A percentile compares a stretch with the other conserved stretches of the same genome.
phyloP scores from a whole-genome alignment of 148 eudicot species.

The Chenopodium quinoa region DNA sequence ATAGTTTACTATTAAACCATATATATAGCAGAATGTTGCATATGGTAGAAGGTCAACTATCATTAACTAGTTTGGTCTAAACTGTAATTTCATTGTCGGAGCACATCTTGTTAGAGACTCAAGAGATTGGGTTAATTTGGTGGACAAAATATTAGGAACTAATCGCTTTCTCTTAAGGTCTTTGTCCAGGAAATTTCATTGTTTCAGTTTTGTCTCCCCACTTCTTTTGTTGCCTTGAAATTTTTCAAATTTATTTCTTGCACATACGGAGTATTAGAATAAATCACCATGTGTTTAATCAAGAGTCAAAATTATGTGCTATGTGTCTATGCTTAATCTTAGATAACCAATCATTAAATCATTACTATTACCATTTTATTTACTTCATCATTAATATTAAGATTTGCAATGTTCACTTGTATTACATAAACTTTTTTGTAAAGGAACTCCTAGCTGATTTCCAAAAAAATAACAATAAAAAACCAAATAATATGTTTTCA shows the following conservation, averaged over 20 bases:
- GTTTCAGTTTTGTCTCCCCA: conserved; percentile 10
- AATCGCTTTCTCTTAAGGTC: conserved; percentile 10
- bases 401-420: not conserved
- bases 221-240: not conserved
- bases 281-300: not conserved
- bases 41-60: conserved; percentile 27
- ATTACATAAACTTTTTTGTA: not conserved
- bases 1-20: conserved; percentile 3
- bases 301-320: not conserved
- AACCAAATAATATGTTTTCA: too few relatives aligned
- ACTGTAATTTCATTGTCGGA: conserved; percentile 10
- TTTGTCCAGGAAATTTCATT: conserved; percentile 11
- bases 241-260: not conserved
- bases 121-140: not conserved
- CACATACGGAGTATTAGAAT: not conserved
- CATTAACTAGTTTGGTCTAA: conserved; percentile 14
- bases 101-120: not conserved
- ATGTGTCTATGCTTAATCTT: not conserved
- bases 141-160: not conserved
- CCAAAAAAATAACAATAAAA: too few relatives aligned
- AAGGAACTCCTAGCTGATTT: not conserved
- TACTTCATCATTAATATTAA: not conserved
- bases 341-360: conserved; percentile 8
- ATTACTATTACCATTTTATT: not conserved
- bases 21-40: conserved; percentile 3